Evolutionary conservation across 805 yeast genomes (phyloP).

Genomic region (Candida suzukii): DNA sequence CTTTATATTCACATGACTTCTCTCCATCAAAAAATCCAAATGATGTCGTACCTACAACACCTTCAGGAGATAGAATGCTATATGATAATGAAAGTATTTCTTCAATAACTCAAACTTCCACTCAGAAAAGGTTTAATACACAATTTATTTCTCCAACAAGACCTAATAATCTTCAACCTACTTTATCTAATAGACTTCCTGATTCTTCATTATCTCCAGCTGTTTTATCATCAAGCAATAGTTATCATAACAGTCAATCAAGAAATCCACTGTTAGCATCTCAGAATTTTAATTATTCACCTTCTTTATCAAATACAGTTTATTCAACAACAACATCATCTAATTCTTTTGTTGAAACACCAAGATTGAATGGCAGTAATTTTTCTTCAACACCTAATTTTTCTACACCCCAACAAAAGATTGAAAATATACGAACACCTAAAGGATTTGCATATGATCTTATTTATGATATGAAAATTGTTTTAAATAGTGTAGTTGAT

Average conservation of each 20-base stretch:
- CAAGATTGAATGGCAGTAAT: not conserved
- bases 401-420: not conserved
- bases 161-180: not conserved
- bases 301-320: not conserved
- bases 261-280: not conserved
- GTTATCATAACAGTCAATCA: not conserved
- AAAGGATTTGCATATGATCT: conserved; percentile 20
- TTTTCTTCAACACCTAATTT: not conserved
- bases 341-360: not conserved
- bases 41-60: not conserved
- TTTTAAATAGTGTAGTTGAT: conserved; percentile 24
- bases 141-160: not conserved
- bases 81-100: not conserved
- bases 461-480: conserved; percentile 21
- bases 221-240: too few relatives aligned
- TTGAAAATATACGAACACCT: too few relatives aligned
- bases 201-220: too few relatives aligned
- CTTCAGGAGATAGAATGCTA: not conserved
- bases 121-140: not conserved
- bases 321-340: not conserved
- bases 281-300: not conserved
- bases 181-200: not conserved
- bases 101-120: not conserved
- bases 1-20: conserved; percentile 9
- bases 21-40: conserved; percentile 7